These are phyloP conservation scores for Elongisporangium undulatum DNA, from an alignment of 352 stramenopile species.

Conservation along the genomic window DNA sequence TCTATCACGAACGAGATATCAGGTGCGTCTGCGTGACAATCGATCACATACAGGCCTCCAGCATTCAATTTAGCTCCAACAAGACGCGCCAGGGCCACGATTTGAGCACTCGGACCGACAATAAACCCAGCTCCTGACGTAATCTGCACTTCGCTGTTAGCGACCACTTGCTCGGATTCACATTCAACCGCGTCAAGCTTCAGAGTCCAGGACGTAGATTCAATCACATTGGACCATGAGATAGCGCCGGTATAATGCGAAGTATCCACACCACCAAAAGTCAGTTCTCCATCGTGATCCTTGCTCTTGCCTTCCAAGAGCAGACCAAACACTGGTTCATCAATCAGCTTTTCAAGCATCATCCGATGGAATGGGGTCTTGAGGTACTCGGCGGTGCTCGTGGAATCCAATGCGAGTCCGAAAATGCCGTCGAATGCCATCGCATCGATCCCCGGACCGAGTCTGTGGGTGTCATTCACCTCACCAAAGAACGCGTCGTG, in stretches of 20 bases:
- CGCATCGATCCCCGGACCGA: conserved; percentile 92
- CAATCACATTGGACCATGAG: not conserved
- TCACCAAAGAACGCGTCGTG: conserved; percentile 93
- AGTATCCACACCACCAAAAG: not conserved
- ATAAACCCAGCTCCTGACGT: not conserved
- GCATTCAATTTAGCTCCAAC: not conserved
- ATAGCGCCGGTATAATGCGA: not conserved
- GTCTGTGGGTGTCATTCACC: conserved; percentile 93
- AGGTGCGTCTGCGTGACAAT: not conserved
- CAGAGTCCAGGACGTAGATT: not conserved
- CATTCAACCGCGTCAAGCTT: not conserved
- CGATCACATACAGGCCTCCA: not conserved
- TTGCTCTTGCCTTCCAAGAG: not conserved
- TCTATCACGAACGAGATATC: not conserved
- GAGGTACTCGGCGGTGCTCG: not conserved
- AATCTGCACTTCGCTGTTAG: not conserved
- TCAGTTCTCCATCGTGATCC: not conserved
- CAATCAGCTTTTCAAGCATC: not conserved
- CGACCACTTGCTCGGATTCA: not conserved
- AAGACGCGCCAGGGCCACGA: not conserved
- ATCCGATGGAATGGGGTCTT: not conserved
- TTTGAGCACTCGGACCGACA: not conserved
- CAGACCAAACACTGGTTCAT: not conserved
- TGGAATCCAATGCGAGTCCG: conserved; percentile 91
- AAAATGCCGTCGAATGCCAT: conserved; percentile 99